Percentiles rank a stretch among this genome's conserved stretches.
phyloP scores from a whole-genome alignment of 1,139 yeast species.

The Suhomyces coccinellae region DNA sequence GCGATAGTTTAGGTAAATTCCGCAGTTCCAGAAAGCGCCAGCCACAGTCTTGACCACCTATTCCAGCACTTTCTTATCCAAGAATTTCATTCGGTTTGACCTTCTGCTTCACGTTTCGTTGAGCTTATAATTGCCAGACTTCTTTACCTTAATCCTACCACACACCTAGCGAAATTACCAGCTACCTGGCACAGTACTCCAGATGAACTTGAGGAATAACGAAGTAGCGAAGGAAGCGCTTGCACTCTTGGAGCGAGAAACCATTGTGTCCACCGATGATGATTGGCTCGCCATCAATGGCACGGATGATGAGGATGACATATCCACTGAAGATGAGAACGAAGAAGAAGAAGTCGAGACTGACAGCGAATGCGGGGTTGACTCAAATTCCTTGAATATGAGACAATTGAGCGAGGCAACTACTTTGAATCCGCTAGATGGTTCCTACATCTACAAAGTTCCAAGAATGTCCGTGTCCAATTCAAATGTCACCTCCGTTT shows the following conservation, averaged over 20 bases:
- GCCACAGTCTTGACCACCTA: background rate
- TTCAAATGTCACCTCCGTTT: background rate
- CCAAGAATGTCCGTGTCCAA: constrained; percentile 11
- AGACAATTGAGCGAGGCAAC: constrained; percentile 2
- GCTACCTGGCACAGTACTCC: background rate
- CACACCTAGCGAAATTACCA: background rate
- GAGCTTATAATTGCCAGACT: background rate
- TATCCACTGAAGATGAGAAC: constrained; percentile 9
- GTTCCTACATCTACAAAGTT: constrained; percentile 13
- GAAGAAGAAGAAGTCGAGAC: constrained; percentile 5
- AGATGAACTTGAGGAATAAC: constrained; percentile 10
- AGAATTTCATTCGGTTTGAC: no score
- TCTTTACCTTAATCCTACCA: no score
- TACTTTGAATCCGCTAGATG: constrained; percentile 5
- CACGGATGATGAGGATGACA: constrained; percentile 4
- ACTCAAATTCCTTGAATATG: background rate
- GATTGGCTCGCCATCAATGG: constrained; percentile 10
- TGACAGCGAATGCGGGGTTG: constrained; percentile 4
- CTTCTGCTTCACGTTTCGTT: background rate
- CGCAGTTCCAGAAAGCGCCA: background rate
- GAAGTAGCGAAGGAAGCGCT: constrained; percentile 3
- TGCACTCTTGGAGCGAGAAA: constrained; percentile 13
- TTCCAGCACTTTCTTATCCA: no score
- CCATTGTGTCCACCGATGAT: constrained; percentile 16
- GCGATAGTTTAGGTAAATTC: background rate